Evolutionary conservation across 768 basidiomycete genomes (phyloP), one percentile per base, ranked within the genome.

Genomic region (Tulasnella sp.): DNA sequence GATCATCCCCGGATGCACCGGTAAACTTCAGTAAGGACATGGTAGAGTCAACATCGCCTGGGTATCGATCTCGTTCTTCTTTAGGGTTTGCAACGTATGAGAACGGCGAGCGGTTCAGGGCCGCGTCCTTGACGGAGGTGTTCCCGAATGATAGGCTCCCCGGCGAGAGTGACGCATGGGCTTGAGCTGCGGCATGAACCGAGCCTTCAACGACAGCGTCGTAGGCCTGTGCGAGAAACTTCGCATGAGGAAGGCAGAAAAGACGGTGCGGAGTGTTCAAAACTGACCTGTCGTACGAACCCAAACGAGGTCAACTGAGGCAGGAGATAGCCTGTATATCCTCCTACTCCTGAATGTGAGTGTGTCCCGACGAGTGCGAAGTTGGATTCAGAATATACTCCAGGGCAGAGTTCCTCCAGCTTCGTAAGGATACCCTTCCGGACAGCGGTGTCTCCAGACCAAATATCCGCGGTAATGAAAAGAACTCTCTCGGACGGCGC

Each of bases 391-490:
- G 75, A 80, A 71, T 88, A 90, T 1, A 88, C 61, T 0, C 80
- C 80, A 1, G 83, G 80, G 67, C 78, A 86, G 45, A 76, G 70
- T 9, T 74, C 63, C 5, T 81, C 75, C 9, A 89, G 76, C 42
- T 77, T 71, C 3, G 75, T 68, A 27, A 89, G 77, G 64, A 90
- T 81, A 13, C 80, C 78, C 26, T 85, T 80, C 30, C 86, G 82
- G 38, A 87, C 73, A 24, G 86, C 87, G 2, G 79, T 81, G 70
- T 88, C 88, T 10, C 87, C 87, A 84, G 88, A 87, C 43, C 81
- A 85, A 52, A 88, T 86, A 68, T 90, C 87, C n/a, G 85, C 77
- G 64, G 87, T 88, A 70, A 88, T 81, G 67, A 86, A 85, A 23
- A 88, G 80, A 48, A 88, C 66, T 49, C 85, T 77, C 64, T 84